Evolutionary conservation across 148 eudicot genomes (phyloP).

Genomic region (Arbutus unedo): DNA sequence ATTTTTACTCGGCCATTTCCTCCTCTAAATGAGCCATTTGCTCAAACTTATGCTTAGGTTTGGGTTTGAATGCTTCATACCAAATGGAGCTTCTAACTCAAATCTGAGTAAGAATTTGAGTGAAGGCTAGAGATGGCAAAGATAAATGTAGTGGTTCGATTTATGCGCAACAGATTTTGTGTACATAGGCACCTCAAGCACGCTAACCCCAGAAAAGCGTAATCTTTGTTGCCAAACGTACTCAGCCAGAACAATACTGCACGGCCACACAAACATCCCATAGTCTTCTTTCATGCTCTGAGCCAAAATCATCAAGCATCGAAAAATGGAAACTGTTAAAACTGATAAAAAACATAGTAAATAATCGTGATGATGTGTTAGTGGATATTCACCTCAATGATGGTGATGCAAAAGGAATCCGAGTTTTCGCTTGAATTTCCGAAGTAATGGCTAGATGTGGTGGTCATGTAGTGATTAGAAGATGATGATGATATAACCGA

Average conservation of each 20-base stretch:
- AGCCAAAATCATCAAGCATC: background rate
- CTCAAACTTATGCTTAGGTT: too few species aligned
- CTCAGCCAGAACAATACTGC: constrained; percentile 77
- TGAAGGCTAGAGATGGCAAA: too few species aligned
- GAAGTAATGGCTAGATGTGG: constrained; percentile 49
- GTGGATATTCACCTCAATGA: constrained; percentile 50
- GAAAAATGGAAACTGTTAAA: background rate
- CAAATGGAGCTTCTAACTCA: background rate
- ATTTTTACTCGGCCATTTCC: too few species aligned
- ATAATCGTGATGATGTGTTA: background rate
- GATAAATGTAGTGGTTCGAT: background rate
- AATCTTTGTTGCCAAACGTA: constrained; percentile 84
- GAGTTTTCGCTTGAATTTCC: constrained; percentile 23
- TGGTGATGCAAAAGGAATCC: constrained; percentile 48
- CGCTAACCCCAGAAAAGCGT: constrained; percentile 56
- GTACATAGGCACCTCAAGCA: constrained; percentile 53
- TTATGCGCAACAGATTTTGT: background rate
- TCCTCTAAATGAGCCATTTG: too few species aligned
- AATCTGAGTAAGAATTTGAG: background rate
- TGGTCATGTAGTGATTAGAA: constrained; percentile 34
- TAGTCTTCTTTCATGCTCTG: constrained; percentile 88
- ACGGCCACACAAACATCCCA: constrained; percentile 94
- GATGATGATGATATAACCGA: background rate
- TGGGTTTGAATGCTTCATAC: too few species aligned
- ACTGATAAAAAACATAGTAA: too few species aligned